A percentile compares a stretch with the other conserved stretches of the same genome.
These are phyloP conservation scores for Corymbia maculata DNA, from an alignment of 345 rosid species.

Conservation along the genomic window DNA sequence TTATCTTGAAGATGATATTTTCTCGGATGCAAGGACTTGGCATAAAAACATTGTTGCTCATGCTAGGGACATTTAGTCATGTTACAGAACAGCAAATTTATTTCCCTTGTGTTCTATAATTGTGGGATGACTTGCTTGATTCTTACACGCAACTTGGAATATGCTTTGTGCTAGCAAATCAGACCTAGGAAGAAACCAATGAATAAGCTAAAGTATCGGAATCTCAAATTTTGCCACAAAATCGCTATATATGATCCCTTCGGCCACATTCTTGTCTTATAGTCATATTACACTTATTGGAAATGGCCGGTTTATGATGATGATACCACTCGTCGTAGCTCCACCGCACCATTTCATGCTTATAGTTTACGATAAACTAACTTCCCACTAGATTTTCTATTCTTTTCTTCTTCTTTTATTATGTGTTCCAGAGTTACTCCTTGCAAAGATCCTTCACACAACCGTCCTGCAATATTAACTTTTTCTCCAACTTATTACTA, in stretches of 20 bases:
- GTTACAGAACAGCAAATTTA: not conserved
- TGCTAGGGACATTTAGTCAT: not conserved
- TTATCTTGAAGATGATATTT: too few relatives aligned
- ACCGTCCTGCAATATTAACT: not conserved
- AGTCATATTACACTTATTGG: not conserved
- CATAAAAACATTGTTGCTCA: not conserved
- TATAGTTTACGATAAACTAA: not conserved
- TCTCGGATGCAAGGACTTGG: slow-evolving; percentile 6
- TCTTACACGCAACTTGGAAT: not conserved
- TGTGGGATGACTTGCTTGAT: not conserved
- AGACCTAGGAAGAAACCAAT: not conserved
- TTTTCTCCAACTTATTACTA: not conserved
- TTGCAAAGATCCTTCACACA: not conserved
- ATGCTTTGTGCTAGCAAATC: not conserved
- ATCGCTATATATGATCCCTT: not conserved
- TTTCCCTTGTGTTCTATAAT: not conserved
- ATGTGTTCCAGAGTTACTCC: not conserved
- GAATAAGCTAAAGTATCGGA: not conserved
- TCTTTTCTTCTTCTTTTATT: too few relatives aligned
- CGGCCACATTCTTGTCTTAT: not conserved
- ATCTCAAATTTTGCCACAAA: not conserved
- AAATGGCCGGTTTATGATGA: not conserved
- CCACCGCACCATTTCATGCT: not conserved
- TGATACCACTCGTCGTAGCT: not conserved
- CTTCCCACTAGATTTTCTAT: not conserved